Evolutionary conservation across 495 filamentous ascomycete genomes (phyloP), one percentile per base, ranked within the genome.

Genomic region (Cercophora newfieldiana): DNA sequence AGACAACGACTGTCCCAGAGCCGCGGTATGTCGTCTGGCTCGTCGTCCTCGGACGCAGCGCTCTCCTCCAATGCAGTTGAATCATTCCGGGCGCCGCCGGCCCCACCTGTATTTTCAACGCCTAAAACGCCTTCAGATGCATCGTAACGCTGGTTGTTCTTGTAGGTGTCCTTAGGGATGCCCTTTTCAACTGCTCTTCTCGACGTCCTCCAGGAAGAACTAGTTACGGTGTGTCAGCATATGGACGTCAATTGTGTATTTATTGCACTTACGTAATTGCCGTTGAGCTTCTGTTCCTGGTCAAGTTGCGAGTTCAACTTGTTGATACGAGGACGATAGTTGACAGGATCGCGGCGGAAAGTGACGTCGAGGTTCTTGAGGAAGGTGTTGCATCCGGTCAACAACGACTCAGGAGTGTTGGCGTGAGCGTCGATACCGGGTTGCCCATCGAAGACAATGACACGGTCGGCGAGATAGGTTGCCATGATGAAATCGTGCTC

Each of bases 401-500:
- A 87, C 51, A 98, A 83, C 63, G 90, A 93, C 81, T 98, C 93
- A 24, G 95, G 96, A 56, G 85, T 81, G 78, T 97, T 97, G 51
- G 95, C 95, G 56, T 86, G 90, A 44, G 95, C 89, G 67, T 97
- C 84, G 65, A 97, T 81, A 72, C 93, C 95, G 16, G 96, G 93
- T 79, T 94, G 74, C 69, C 95, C 95, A 74, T 97, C 95, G 73
- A 99, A 99, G 68, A 98, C 95, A 74, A 99, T 98, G 73, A 99
- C 95, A 70, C 94, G 91, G 72, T 99, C 95, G 48, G 96, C 95
- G 21, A 98, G 88, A 77, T 99, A 99, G 19, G 95, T 85, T 29
- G 93, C 93, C 95, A 98, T 98, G 83, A 97, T 98, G 82, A 99
- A 98, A 88, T 99, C 96, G 90, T 99, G 95, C 88, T 99, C 95